These are phyloP conservation scores for Prorocentrum cordatum DNA, from an alignment of 169 alveolate genomes.

Conservation along the genomic window DNA sequence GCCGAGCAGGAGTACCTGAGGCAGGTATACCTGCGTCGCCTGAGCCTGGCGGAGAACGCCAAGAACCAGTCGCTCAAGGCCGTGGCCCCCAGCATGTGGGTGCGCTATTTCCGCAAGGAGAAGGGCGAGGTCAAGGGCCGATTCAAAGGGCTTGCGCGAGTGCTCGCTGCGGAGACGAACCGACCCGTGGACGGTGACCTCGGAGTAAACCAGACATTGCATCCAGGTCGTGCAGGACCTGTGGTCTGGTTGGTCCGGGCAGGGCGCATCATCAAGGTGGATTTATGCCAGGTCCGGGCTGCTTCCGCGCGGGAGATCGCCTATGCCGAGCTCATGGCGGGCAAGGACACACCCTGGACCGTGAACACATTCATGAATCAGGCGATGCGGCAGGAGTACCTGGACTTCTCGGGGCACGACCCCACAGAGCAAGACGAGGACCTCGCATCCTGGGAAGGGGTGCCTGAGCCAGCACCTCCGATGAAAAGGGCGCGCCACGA, in stretches of 20 bases:
- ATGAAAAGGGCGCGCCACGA: no score
- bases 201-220: no score
- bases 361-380: no score
- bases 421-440: no score
- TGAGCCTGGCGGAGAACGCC: not conserved
- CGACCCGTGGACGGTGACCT: not conserved
- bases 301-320: no score
- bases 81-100: not conserved
- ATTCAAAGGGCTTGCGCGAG: not conserved
- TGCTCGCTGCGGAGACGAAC: not conserved
- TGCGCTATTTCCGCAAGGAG: not conserved
- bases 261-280: not conserved
- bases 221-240: not conserved
- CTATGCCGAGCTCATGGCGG: no score
- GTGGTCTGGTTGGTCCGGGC: not conserved
- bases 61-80: not conserved
- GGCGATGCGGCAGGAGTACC: no score
- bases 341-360: no score
- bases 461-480: no score
- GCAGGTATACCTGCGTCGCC: not conserved
- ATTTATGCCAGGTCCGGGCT: no score
- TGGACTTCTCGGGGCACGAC: no score
- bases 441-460: no score
- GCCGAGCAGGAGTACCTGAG: not conserved
- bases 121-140: not conserved